Evolutionary conservation across 129 eudicot genomes (phyloP).

Genomic region (Helianthus tuberosus): DNA sequence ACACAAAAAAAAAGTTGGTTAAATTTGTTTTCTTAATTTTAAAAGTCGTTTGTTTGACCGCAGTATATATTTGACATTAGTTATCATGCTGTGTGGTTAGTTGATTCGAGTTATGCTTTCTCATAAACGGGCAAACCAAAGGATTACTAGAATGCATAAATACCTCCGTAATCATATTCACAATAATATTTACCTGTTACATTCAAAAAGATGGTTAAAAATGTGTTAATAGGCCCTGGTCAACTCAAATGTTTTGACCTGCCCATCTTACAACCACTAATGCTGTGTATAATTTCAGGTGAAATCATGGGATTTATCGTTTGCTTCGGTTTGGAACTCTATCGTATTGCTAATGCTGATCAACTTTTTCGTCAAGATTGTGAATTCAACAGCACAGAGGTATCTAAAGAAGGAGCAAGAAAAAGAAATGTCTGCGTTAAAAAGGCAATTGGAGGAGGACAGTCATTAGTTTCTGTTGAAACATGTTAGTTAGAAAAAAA

Average conservation of each 20-base stretch:
- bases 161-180: too few relatives aligned
- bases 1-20: background rate
- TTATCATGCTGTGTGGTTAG: too few relatives aligned
- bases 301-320: slow-evolving; percentile 79
- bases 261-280: background rate
- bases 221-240: background rate
- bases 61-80: too few relatives aligned
- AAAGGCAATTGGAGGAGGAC: slow-evolving; percentile 39
- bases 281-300: slow-evolving; percentile 48
- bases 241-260: background rate
- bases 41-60: too few relatives aligned
- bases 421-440: slow-evolving; percentile 47
- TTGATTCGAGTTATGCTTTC: too few relatives aligned
- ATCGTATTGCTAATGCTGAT: slow-evolving; percentile 81
- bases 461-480: slow-evolving; percentile 11
- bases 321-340: slow-evolving; percentile 79
- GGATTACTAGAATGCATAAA: background rate
- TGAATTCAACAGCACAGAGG: slow-evolving; percentile 80
- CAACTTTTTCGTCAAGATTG: slow-evolving; percentile 82
- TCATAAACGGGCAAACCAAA: background rate
- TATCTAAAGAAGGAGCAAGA: slow-evolving; percentile 83
- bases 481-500: slow-evolving; percentile 13
- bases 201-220: background rate
- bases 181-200: background rate
- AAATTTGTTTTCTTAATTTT: background rate